Percentiles rank a stretch among this genome's conserved stretches.
Conservation (phyloP, 768 basidiomycete genomes). For the Trichaptum fuscoviolaceum region DNA sequence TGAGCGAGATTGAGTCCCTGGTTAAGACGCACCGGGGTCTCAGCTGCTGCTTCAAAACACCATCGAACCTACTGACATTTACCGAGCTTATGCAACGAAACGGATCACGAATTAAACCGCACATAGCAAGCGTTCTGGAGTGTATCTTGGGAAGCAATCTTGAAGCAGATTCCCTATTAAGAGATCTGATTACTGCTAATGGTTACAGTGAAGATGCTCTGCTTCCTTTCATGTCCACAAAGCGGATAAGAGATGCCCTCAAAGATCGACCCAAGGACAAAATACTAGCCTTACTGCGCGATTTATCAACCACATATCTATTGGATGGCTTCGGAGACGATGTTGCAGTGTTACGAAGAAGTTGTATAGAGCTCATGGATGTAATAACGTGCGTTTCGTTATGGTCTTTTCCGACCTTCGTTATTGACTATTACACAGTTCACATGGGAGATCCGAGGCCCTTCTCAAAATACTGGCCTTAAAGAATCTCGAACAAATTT, state of each 20-base stretch:
- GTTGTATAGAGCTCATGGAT: not conserved
- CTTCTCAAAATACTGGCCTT: not conserved
- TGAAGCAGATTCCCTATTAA: not conserved
- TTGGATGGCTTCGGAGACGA: not conserved
- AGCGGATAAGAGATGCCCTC: not conserved
- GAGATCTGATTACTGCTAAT: not conserved
- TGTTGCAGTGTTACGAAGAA: not conserved
- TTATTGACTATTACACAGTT: not conserved
- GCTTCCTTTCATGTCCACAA: not conserved
- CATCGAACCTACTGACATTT: not conserved
- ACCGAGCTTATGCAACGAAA: not conserved
- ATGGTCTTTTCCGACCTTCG: not conserved
- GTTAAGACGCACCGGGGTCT: not conserved
- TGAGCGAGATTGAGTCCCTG: not conserved
- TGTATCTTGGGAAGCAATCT: not conserved
- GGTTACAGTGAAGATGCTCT: not conserved
- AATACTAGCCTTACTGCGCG: not conserved
- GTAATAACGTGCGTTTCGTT: not conserved
- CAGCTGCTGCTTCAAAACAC: not conserved
- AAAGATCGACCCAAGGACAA: not conserved
- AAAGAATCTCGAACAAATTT: not conserved
- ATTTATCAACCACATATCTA: not conserved
- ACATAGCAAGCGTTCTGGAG: not conserved
- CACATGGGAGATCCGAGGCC: not conserved
- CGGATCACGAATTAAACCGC: not conserved